phyloP scores from a whole-genome alignment of 2,329 filamentous ascomycete genomes.

The Cryphonectria naterciae region DNA sequence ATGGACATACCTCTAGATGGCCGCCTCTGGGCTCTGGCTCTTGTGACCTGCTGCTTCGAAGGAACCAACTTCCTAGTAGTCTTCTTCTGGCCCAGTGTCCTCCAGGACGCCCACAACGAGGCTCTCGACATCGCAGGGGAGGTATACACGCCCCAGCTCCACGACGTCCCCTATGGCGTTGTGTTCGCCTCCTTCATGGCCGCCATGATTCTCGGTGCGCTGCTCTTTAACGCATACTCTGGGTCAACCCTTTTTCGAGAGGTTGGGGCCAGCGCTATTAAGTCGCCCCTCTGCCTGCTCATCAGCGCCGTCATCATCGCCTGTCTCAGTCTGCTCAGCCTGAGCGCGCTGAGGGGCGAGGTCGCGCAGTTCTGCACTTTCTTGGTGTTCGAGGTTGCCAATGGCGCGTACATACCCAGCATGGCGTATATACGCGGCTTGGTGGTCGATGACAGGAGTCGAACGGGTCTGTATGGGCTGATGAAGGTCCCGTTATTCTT shows the following conservation, averaged over 20 bases:
- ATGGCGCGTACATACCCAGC: constrained; percentile 40
- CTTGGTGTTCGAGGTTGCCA: constrained; percentile 40
- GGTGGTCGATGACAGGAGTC: constrained; percentile 36
- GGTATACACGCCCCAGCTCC: neutral
- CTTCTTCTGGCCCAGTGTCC: constrained; percentile 40
- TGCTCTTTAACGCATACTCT: constrained; percentile 27
- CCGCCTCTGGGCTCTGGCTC: constrained; percentile 39
- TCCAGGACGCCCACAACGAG: constrained; percentile 36
- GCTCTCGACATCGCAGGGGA: constrained; percentile 13
- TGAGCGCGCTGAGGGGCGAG: constrained; percentile 33
- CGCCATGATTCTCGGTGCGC: constrained; percentile 32
- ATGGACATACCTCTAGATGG: constrained; percentile 28
- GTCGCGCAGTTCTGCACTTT: constrained; percentile 35
- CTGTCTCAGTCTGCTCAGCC: constrained; percentile 33
- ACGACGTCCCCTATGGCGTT: constrained; percentile 40
- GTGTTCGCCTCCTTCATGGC: constrained; percentile 58
- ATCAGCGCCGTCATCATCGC: constrained; percentile 32
- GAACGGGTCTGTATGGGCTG: constrained; percentile 38
- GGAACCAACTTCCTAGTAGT: constrained; percentile 40
- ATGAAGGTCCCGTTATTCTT: constrained; percentile 32
- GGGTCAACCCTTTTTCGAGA: neutral
- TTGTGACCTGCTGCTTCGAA: constrained; percentile 41
- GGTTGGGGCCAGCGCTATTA: neutral
- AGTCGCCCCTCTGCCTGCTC: constrained; percentile 32
- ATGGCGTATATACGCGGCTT: constrained; percentile 39